Conservation (phyloP, 2,329 filamentous ascomycete species). For the Rutstroemia sp. region DNA sequence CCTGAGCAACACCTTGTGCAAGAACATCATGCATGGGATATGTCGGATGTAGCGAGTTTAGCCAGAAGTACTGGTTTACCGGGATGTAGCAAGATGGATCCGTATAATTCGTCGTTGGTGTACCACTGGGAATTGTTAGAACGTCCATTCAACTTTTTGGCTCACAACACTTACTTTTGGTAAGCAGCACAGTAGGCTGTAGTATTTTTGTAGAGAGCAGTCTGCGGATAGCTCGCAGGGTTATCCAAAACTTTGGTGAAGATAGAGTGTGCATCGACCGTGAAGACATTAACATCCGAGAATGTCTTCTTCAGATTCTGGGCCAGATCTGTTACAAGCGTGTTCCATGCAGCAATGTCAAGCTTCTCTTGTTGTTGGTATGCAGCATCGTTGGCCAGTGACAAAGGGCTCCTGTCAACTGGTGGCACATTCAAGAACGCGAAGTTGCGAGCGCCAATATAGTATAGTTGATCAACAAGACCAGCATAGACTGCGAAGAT, state of each 20-base stretch:
- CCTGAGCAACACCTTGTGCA: slow-evolving; percentile 40
- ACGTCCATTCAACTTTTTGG: neutral
- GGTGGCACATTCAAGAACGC: slow-evolving; percentile 52
- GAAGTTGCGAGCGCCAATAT: slow-evolving; percentile 49
- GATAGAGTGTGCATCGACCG: slow-evolving; percentile 45
- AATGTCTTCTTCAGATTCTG: slow-evolving; percentile 28
- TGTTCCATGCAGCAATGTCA: slow-evolving; percentile 46
- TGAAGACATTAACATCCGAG: slow-evolving; percentile 39
- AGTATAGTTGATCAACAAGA: slow-evolving; percentile 40
- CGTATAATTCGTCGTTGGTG: slow-evolving; percentile 34
- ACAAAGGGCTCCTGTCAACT: slow-evolving; percentile 45
- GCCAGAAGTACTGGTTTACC: slow-evolving; percentile 58
- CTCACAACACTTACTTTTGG: slow-evolving; percentile 37
- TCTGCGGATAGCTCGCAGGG: slow-evolving; percentile 41
- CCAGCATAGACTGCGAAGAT: slow-evolving; percentile 38
- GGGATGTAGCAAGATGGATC: slow-evolving; percentile 41
- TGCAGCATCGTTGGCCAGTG: slow-evolving; percentile 32
- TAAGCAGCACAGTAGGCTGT: slow-evolving; percentile 49
- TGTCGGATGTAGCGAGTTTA: slow-evolving; percentile 57
- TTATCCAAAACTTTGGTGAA: slow-evolving; percentile 46
- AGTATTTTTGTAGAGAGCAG: slow-evolving; percentile 45
- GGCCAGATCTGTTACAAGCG: slow-evolving; percentile 35
- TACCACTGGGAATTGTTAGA: slow-evolving; percentile 33
- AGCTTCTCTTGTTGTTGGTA: slow-evolving; percentile 32
- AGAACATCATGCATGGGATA: slow-evolving; percentile 54